Percentiles rank a stretch among this genome's conserved stretches.
These are phyloP conservation scores for Micromonas pusilla DNA, from an alignment of 139 green algal genomes.

Conservation along the genomic window DNA sequence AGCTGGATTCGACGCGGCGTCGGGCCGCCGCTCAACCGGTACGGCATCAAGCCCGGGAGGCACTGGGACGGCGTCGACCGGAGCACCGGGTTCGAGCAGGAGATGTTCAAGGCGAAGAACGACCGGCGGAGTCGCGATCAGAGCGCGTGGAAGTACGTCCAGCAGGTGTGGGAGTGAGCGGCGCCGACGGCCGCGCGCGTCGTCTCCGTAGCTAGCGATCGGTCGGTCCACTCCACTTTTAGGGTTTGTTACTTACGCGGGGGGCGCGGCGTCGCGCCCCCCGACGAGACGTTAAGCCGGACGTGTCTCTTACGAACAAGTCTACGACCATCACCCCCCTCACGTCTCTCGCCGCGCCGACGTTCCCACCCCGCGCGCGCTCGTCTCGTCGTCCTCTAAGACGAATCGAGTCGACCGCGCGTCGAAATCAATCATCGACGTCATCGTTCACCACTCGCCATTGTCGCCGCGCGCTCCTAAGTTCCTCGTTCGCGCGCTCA, in stretches of 20 bases:
- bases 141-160: not conserved
- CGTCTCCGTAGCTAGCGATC: too few species aligned
- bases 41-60: slow-evolving; percentile 79
- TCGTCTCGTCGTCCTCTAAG: not conserved
- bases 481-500: not conserved
- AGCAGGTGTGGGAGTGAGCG: not conserved
- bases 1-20: slow-evolving; percentile 81
- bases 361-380: not conserved
- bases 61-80: slow-evolving; percentile 97
- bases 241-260: too few species aligned
- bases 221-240: too few species aligned
- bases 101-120: slow-evolving; percentile 64
- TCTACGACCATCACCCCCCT: not conserved
- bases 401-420: not conserved
- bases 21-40: slow-evolving; percentile 73
- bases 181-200: too few species aligned
- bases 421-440: not conserved
- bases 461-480: not conserved
- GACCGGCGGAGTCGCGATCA: slow-evolving; percentile 12
- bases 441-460: not conserved
- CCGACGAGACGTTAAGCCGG: too few species aligned
- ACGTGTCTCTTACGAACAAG: not conserved
- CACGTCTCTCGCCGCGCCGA: too few species aligned
- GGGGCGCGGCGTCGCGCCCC: too few species aligned
- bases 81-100: slow-evolving; percentile 83